Evolutionary conservation across 2,329 filamentous ascomycete species (phyloP).

Genomic region (Exophiala bonariae): DNA sequence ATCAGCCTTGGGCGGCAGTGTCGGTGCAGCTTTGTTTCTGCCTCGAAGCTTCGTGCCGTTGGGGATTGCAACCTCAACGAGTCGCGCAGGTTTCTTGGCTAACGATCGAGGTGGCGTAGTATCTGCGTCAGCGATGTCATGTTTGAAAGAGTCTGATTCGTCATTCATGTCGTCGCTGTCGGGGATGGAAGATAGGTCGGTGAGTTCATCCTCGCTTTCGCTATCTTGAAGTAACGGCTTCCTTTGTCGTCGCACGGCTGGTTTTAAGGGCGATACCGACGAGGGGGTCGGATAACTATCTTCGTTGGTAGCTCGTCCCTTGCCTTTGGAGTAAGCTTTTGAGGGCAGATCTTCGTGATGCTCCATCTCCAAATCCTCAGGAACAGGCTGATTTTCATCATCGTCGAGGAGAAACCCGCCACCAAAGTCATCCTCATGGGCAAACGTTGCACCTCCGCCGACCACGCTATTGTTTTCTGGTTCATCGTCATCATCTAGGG

Average conservation of each 20-base stretch:
- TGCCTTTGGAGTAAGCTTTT: constrained; percentile 5
- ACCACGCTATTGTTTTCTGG: constrained; percentile 20
- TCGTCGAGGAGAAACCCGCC: constrained; percentile 36
- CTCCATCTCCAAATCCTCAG: constrained; percentile 42
- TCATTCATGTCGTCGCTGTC: background rate
- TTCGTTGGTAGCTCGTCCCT: constrained; percentile 2
- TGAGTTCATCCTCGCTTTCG: constrained; percentile 4
- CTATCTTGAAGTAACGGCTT: constrained; percentile 11
- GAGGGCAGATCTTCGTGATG: constrained; percentile 7
- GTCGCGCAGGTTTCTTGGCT: too few species aligned
- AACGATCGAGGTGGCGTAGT: too few species aligned
- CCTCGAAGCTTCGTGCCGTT: too few species aligned
- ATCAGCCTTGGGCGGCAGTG: background rate
- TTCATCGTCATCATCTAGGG: constrained; percentile 28
- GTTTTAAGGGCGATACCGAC: constrained; percentile 13
- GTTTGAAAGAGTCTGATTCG: too few species aligned
- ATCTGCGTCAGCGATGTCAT: background rate
- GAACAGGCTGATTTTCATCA: constrained; percentile 27
- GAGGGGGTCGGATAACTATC: constrained; percentile 21
- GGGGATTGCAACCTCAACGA: too few species aligned
- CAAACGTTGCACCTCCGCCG: constrained; percentile 9
- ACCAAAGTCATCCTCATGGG: constrained; percentile 31
- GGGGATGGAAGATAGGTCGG: background rate
- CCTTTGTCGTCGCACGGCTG: constrained; percentile 1
- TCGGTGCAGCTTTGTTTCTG: too few species aligned